A percentile compares a stretch with the other conserved stretches of the same genome.
phyloP scores from a whole-genome alignment of 208 protist species.

The Leishmania braziliensis region DNA sequence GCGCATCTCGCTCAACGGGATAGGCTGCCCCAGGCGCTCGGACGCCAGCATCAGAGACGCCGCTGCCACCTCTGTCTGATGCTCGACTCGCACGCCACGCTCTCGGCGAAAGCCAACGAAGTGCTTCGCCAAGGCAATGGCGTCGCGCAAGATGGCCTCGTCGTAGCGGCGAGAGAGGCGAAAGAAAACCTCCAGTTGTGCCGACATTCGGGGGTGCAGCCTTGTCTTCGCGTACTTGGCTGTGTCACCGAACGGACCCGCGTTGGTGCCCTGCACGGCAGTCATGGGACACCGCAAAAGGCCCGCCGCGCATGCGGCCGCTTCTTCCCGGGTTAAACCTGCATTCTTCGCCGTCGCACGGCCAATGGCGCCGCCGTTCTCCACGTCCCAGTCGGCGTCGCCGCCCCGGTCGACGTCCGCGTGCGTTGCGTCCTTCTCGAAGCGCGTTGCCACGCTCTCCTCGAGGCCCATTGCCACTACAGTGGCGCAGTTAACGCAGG shows the following conservation, averaged over 20 bases:
- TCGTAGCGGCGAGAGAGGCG: constrained; percentile 44
- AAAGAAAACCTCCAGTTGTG: constrained; percentile 55
- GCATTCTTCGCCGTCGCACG: constrained; percentile 18
- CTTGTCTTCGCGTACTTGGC: constrained; percentile 40
- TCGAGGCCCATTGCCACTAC: constrained; percentile 84
- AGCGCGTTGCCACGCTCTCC: constrained; percentile 69
- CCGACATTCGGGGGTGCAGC: constrained; percentile 53
- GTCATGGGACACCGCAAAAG: constrained; percentile 16
- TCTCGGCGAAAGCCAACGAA: constrained; percentile 64
- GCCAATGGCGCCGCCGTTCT: constrained; percentile 7
- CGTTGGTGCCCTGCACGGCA: neutral
- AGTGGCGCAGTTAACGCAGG: constrained; percentile 75
- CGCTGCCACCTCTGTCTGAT: constrained; percentile 56
- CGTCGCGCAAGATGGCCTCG: constrained; percentile 43
- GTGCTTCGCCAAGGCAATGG: constrained; percentile 45
- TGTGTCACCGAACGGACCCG: constrained; percentile 8
- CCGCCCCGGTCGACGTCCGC: constrained; percentile 64
- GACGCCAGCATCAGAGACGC: constrained; percentile 77
- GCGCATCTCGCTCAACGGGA: constrained; percentile 68
- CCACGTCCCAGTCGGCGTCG: constrained; percentile 21
- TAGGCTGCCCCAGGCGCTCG: constrained; percentile 50
- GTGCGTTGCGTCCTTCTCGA: constrained; percentile 70
- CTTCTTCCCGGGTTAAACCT: constrained; percentile 31
- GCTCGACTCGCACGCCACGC: constrained; percentile 48
- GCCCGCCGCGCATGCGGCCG: constrained; percentile 43